Evolutionary conservation across 2,329 filamentous ascomycete species (phyloP).

Genomic region (Pseudogymnoascus destructans): DNA sequence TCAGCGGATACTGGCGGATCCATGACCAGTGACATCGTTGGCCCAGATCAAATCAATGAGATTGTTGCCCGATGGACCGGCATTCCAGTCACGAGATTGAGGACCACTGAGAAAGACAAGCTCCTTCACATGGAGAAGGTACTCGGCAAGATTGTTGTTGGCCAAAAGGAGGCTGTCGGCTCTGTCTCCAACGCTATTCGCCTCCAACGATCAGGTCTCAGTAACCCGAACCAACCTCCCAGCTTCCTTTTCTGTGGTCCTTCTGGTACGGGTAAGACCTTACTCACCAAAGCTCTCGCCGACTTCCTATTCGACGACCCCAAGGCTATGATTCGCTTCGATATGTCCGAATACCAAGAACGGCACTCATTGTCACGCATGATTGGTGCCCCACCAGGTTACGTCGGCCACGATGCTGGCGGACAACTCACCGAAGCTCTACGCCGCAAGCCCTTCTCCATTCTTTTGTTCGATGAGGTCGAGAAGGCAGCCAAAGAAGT

Average conservation of each 20-base stretch:
- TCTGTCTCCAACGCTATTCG: constrained; percentile 94
- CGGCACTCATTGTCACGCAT: constrained; percentile 89
- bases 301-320: constrained; percentile 97
- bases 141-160: constrained; percentile 73
- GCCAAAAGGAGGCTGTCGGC: constrained; percentile 83
- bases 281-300: constrained; percentile 90
- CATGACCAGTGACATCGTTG: constrained; percentile 85
- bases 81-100: constrained; percentile 86
- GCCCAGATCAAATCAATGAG: constrained; percentile 96
- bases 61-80: constrained; percentile 97
- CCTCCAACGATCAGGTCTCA: constrained; percentile 83
- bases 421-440: constrained; percentile 92
- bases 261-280: constrained; percentile 93
- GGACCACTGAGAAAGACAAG: constrained; percentile 95
- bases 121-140: constrained; percentile 92
- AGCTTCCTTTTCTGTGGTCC: constrained; percentile 99
- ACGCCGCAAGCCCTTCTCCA: constrained; percentile 90
- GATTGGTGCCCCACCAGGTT: constrained; percentile 94
- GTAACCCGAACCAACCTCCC: constrained; percentile 91
- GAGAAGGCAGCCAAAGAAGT: constrained; percentile 98
- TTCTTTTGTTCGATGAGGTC: constrained; percentile 93
- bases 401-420: constrained; percentile 91
- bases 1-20: constrained; percentile 49
- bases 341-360: constrained; percentile 99
- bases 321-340: constrained; percentile 96